Percentiles rank a stretch among this genome's conserved stretches.
Conservation (phyloP, 208 protist genomes). For the Naegleria gruberi region DNA sequence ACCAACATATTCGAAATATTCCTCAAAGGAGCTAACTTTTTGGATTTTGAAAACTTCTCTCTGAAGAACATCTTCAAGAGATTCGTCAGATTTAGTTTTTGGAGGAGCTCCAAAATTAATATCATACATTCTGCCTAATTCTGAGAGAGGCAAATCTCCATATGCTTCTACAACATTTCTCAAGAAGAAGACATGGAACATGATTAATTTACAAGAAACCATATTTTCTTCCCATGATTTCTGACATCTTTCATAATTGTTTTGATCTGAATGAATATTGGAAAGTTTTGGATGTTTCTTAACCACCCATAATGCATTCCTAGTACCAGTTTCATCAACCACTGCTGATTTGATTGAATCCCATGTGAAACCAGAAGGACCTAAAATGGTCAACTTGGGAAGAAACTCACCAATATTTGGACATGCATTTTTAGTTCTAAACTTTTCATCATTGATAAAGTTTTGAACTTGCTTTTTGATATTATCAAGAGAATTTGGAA, state of each 20-base stretch:
- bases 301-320: background rate
- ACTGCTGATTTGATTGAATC: background rate
- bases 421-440: slow-evolving; percentile 20
- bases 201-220: background rate
- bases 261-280: background rate
- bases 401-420: background rate
- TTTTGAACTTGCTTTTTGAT: slow-evolving; percentile 23
- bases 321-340: background rate
- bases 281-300: background rate
- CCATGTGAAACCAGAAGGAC: background rate
- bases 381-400: background rate
- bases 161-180: background rate
- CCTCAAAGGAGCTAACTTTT: background rate
- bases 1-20: background rate
- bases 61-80: background rate
- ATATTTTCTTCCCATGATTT: background rate
- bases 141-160: background rate
- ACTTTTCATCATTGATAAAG: slow-evolving; percentile 26
- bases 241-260: background rate
- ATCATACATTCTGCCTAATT: background rate
- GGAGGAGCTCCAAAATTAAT: background rate
- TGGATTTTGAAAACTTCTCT: background rate
- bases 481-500: background rate
- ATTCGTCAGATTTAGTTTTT: background rate
- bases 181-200: slow-evolving; percentile 5